These are phyloP conservation scores for Alternaria ventricosa DNA, from an alignment of 2,329 filamentous ascomycete genomes.

Conservation along the genomic window DNA sequence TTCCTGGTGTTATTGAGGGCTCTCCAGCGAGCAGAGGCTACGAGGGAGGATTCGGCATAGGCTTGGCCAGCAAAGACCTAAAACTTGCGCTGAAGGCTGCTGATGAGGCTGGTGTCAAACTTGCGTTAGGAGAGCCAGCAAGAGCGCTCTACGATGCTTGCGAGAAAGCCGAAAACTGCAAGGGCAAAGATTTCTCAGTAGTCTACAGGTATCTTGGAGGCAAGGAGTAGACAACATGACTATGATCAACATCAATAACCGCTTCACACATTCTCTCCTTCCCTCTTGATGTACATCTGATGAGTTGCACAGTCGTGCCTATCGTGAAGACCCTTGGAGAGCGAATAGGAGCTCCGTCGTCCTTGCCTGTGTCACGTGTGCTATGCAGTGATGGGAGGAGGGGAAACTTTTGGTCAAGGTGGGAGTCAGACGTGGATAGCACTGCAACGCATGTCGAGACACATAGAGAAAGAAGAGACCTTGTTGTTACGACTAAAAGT, in stretches of 20 bases:
- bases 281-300: not conserved
- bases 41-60: slow-evolving; percentile 58
- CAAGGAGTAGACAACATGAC: slow-evolving; percentile 45
- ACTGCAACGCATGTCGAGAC: not conserved
- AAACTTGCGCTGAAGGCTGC: slow-evolving; percentile 57
- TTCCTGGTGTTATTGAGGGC: slow-evolving; percentile 79
- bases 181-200: slow-evolving; percentile 59
- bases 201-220: slow-evolving; percentile 59
- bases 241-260: not conserved
- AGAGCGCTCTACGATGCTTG: slow-evolving; percentile 55
- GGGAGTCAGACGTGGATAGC: not conserved
- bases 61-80: slow-evolving; percentile 58
- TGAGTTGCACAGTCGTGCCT: not conserved
- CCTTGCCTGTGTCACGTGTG: not conserved
- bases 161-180: slow-evolving; percentile 52
- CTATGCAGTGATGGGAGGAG: not conserved
- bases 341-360: not conserved
- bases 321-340: not conserved
- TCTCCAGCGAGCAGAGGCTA: slow-evolving; percentile 79
- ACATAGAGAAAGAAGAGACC: not conserved
- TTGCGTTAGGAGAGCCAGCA: slow-evolving; percentile 55
- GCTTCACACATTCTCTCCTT: not conserved
- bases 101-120: slow-evolving; percentile 52
- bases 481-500: not conserved
- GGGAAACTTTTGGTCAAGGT: not conserved